Base-by-base conservation (phyloP, 768 basidiomycete species). In the Suillus sp. region DNA sequence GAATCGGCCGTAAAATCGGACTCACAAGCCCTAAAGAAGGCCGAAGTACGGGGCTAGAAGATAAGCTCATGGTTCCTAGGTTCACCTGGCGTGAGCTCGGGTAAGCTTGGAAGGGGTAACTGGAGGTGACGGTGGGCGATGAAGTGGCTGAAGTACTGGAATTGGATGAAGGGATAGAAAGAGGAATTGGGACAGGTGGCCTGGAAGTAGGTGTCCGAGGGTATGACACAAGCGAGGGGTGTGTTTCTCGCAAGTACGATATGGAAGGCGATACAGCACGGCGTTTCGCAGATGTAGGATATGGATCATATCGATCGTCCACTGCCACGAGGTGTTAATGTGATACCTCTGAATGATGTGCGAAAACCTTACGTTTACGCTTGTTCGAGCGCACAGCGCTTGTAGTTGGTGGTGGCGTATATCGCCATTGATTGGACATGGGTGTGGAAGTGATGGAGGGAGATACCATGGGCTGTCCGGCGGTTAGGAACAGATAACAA, bases 261-360 rank as follows among this genome's bases (percentile, higher is more conserved):
- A 92, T 74, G 5, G 91, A 92, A 8, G 92, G 92, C 14, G 92
- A 93, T 27, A 93, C 91, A 13, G 92, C 92, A 45, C 92, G 86
- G 47, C 92, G 86, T 75, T 93, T 93, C 22, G 88, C 85, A 20
- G 88, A 80, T 50, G 83, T 86, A 37, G 89, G 88, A 75, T 93
- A 93, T 56, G 92, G 92, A 72, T 93, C 92, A 72, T 90, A 93
- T 11, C 92, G 87, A 72, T 93, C 92, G 62, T 93, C 92, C 66
- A 91, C 91, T 92, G 68, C 38, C 42, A 30, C 35, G 43, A 34
- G 66, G 50, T 59, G 62, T 67, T 65, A 32, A 71, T 48, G 62
- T 8, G 30, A 48, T 5, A n/a, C 37, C n/a, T 51, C 40, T 32
- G 14, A 32, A 51, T 64, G 50, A 65, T 35, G 20, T 22, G 54